These are phyloP conservation scores for Mycena filopes DNA, from an alignment of 768 basidiomycete species.

Conservation along the genomic window DNA sequence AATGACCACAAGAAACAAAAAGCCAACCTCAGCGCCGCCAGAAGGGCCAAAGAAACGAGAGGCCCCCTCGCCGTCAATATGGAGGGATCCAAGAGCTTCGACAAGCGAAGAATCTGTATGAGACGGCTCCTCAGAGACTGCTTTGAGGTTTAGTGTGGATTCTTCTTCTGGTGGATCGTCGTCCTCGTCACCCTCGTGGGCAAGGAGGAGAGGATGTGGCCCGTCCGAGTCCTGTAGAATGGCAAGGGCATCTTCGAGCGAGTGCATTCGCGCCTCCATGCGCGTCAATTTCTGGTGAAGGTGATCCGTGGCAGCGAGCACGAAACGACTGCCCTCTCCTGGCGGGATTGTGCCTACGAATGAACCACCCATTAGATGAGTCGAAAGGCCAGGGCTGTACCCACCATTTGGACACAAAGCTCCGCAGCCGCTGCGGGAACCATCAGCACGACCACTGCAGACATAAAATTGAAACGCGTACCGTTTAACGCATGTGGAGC, in stretches of 20 bases:
- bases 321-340: conserved; percentile 67
- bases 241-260: conserved; percentile 64
- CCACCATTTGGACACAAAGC: conserved; percentile 64
- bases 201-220: conserved; percentile 55
- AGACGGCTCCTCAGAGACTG: conserved; percentile 39
- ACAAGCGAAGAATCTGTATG: conserved; percentile 40
- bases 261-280: conserved; percentile 62
- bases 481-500: conserved; percentile 62
- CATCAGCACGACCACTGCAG: background rate
- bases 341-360: conserved; percentile 61
- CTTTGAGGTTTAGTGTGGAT: conserved; percentile 37
- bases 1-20: background rate
- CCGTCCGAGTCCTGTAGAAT: conserved; percentile 55
- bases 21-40: conserved; percentile 58
- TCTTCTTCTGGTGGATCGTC: conserved; percentile 38
- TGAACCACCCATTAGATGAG: background rate
- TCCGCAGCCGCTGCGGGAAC: conserved; percentile 48
- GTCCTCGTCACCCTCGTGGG: conserved; percentile 42
- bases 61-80: conserved; percentile 53
- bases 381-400: conserved; percentile 13
- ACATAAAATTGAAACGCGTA: background rate
- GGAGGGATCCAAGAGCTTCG: conserved; percentile 56
- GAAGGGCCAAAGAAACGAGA: conserved; percentile 59
- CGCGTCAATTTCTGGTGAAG: conserved; percentile 56
- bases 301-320: conserved; percentile 63